These are phyloP conservation scores for Populus ilicifolia DNA, from an alignment of 345 rosid genomes.

Conservation along the genomic window DNA sequence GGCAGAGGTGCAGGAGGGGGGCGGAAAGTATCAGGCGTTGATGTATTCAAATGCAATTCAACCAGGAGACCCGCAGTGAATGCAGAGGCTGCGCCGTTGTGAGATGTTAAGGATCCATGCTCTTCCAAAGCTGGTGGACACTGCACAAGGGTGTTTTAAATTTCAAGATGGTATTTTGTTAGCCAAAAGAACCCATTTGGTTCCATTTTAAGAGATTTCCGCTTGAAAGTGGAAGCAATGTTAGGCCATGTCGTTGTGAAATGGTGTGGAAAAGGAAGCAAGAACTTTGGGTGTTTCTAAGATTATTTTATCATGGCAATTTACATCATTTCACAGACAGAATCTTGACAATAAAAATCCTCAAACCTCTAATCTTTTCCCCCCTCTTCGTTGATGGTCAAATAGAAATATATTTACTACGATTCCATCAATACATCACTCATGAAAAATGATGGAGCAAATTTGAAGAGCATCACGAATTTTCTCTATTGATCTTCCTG, in stretches of 20 bases:
- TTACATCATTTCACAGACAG: background rate
- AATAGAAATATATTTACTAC: no score
- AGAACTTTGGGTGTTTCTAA: background rate
- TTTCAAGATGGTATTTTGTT: conserved; percentile 7
- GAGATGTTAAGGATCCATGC: conserved; percentile 19
- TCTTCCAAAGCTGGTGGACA: conserved; percentile 28
- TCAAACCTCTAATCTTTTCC: background rate
- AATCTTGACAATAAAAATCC: background rate
- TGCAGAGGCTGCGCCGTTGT: conserved; percentile 25
- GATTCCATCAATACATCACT: background rate
- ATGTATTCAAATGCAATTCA: conserved; percentile 44
- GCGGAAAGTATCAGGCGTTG: conserved; percentile 30
- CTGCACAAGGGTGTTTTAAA: conserved; percentile 27
- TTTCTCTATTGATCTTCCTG: background rate
- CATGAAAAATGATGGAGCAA: background rate
- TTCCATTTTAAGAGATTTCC: background rate
- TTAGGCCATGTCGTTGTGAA: background rate
- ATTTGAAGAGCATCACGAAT: background rate
- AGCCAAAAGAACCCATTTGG: background rate
- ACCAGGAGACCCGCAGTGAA: conserved; percentile 44
- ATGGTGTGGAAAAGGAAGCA: background rate
- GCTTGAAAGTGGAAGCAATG: background rate
- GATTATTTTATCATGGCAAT: background rate
- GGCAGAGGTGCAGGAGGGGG: conserved; percentile 34
- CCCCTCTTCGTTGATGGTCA: no score